These are phyloP conservation scores for Colletotrichum theobromicola DNA, from an alignment of 2,329 filamentous ascomycete species.

Conservation along the genomic window DNA sequence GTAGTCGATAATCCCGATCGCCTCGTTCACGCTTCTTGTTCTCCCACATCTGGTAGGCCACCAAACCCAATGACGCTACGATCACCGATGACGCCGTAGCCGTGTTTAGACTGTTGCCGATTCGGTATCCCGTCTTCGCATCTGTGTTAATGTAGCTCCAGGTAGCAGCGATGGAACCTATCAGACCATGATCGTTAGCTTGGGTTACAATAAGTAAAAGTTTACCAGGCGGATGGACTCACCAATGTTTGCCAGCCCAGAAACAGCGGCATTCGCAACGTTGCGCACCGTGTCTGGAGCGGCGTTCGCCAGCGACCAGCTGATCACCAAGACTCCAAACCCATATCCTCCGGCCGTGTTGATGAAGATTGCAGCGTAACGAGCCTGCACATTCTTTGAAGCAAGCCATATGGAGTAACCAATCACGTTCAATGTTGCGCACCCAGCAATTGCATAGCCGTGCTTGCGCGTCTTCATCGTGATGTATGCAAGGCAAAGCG, in stretches of 20 bases:
- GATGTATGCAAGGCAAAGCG: constrained; percentile 27
- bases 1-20: constrained; percentile 26
- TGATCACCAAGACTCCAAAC: constrained; percentile 27
- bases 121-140: constrained; percentile 28
- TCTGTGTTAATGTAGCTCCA: constrained; percentile 34
- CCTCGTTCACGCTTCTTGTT: constrained; percentile 29
- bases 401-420: constrained; percentile 32
- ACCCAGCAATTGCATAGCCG: constrained; percentile 27
- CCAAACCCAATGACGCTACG: constrained; percentile 24
- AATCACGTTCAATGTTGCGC: constrained; percentile 26
- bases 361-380: constrained; percentile 31
- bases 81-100: constrained; percentile 29
- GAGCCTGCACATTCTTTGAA: constrained; percentile 26
- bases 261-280: constrained; percentile 30
- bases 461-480: constrained; percentile 31
- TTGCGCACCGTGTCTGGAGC: constrained; percentile 31
- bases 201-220: background rate
- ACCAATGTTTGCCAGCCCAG: constrained; percentile 31
- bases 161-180: constrained; percentile 31
- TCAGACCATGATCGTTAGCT: background rate
- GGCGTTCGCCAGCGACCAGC: constrained; percentile 32
- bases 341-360: constrained; percentile 31
- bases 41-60: constrained; percentile 27
- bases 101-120: constrained; percentile 29
- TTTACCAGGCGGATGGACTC: background rate